phyloP scores from a whole-genome alignment of 257 asterid genomes.

The Rehmannia glutinosa region DNA sequence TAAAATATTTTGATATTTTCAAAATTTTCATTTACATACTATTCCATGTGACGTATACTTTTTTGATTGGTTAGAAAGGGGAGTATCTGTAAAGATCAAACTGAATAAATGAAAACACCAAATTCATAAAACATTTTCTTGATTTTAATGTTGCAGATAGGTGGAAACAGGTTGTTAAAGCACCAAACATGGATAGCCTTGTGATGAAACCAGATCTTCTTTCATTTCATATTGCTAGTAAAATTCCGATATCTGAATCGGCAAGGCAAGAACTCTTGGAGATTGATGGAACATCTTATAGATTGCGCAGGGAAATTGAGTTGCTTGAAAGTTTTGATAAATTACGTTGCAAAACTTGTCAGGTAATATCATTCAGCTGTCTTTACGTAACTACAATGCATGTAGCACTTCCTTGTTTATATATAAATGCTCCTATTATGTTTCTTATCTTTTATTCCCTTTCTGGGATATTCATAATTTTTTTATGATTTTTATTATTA shows the following conservation, averaged over 20 bases:
- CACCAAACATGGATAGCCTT: conserved; percentile 74
- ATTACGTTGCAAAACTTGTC: conserved; percentile 74
- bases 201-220: conserved; percentile 85
- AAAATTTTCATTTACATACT: neutral
- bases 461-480: neutral
- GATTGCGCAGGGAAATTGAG: conserved; percentile 87
- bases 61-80: neutral
- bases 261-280: conserved; percentile 95
- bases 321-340: conserved; percentile 85
- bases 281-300: conserved; percentile 89
- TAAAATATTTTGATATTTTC: neutral
- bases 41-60: conserved; percentile 7
- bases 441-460: neutral
- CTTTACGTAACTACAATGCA: neutral
- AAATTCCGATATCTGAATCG: conserved; percentile 85
- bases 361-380: conserved; percentile 53
- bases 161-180: conserved; percentile 85
- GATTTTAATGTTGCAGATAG: conserved; percentile 52
- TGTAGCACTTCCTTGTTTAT: neutral
- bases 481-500: too few relatives aligned
- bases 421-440: neutral
- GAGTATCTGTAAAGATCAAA: neutral
- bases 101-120: neutral
- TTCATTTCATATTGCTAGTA: conserved; percentile 93
- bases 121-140: neutral